These are phyloP conservation scores for Rhizopus stolonifer DNA, from an alignment of 371 early-diverging fungal genomes.

Conservation along the genomic window DNA sequence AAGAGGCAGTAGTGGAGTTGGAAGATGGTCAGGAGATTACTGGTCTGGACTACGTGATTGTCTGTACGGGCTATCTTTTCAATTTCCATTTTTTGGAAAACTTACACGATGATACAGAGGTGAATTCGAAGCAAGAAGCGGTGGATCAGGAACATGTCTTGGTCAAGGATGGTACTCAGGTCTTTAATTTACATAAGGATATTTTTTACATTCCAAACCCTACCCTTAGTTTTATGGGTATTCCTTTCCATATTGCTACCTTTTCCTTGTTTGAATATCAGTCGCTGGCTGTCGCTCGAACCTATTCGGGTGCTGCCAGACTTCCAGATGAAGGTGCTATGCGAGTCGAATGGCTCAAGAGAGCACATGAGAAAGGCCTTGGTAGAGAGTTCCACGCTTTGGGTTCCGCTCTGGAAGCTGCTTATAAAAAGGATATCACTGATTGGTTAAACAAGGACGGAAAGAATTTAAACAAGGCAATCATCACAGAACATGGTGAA, in stretches of 20 bases:
- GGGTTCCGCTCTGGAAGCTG: slow-evolving; percentile 23
- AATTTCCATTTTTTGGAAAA: slow-evolving; percentile 52
- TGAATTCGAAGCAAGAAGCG: slow-evolving; percentile 6
- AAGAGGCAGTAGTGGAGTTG: slow-evolving; percentile 28
- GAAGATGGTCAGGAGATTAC: slow-evolving; percentile 37
- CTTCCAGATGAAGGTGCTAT: slow-evolving; percentile 33
- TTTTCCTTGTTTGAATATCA: slow-evolving; percentile 58
- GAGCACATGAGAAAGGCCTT: slow-evolving; percentile 14
- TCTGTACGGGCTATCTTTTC: slow-evolving; percentile 64
- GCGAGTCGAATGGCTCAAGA: slow-evolving; percentile 24
- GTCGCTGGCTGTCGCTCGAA: slow-evolving; percentile 43
- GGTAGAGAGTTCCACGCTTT: slow-evolving; percentile 30
- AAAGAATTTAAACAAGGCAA: not conserved
- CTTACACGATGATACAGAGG: slow-evolving; percentile 9
- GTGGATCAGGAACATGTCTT: slow-evolving; percentile 14
- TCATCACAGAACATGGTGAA: slow-evolving; percentile 17
- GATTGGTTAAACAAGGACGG: slow-evolving; percentile 26
- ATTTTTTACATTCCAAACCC: slow-evolving; percentile 55
- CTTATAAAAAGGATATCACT: slow-evolving; percentile 25
- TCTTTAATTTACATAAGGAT: slow-evolving; percentile 47
- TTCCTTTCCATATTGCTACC: slow-evolving; percentile 57
- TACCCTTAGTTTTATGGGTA: slow-evolving; percentile 54
- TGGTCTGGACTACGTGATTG: slow-evolving; percentile 47
- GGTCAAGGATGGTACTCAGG: slow-evolving; percentile 42
- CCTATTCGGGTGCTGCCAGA: slow-evolving; percentile 29